A percentile compares a stretch with the other conserved stretches of the same genome.
Conservation (phyloP, 176 grass and related monocot species). For the Chloris gayana region DNA sequence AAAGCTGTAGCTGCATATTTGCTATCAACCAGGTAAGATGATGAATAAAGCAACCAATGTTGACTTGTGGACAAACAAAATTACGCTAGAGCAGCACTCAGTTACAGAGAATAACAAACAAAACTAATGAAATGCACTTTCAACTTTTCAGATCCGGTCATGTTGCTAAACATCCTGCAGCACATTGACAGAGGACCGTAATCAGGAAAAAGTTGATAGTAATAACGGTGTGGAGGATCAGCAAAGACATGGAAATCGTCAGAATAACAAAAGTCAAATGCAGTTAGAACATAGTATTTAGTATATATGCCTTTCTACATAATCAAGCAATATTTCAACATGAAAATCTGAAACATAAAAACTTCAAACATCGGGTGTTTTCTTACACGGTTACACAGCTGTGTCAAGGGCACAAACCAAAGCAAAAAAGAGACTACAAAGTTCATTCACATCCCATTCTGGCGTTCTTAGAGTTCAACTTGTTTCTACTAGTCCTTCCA, state of each 20-base stretch:
- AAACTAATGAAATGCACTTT: conserved; percentile 1
- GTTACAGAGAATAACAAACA: conserved; percentile 4
- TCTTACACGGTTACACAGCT: background rate
- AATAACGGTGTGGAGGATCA: conserved; percentile 12
- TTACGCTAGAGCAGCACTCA: conserved; percentile 8
- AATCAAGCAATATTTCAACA: background rate
- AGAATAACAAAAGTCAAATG: background rate
- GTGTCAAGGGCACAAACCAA: background rate
- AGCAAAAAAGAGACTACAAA: background rate
- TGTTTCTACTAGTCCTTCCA: background rate
- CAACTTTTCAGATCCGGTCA: conserved; percentile 8
- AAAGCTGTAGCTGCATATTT: background rate
- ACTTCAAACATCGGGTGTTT: background rate
- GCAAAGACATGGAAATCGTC: background rate
- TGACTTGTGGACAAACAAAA: background rate
- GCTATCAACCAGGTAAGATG: background rate
- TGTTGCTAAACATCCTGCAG: conserved; percentile 16
- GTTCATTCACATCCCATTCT: background rate
- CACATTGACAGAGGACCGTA: background rate
- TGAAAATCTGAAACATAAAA: background rate
- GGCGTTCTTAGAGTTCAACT: background rate
- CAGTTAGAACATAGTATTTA: background rate
- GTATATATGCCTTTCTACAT: background rate
- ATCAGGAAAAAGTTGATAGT: conserved; percentile 3
- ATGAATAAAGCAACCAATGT: conserved; percentile 8